These are phyloP conservation scores for Leccinum glutinopallens DNA, from an alignment of 1,284 basidiomycete genomes.

Conservation along the genomic window DNA sequence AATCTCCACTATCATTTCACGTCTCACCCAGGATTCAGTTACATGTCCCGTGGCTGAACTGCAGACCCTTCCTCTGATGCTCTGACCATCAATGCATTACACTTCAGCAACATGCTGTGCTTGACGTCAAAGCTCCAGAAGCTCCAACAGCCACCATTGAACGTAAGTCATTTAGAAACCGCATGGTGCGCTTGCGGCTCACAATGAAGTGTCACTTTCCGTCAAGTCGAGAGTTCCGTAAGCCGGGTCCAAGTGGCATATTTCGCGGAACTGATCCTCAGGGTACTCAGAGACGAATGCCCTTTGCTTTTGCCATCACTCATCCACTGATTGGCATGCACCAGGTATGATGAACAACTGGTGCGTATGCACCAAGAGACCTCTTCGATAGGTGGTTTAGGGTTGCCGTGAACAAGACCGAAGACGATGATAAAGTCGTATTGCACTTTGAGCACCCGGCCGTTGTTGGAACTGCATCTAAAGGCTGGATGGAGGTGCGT, in stretches of 20 bases:
- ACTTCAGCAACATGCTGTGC: conserved; percentile 38
- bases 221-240: conserved; percentile 47
- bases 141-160: conserved; percentile 55
- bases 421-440: conserved; percentile 28
- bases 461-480: conserved; percentile 48
- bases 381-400: conserved; percentile 44
- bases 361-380: conserved; percentile 24
- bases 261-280: conserved; percentile 46
- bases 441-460: conserved; percentile 68
- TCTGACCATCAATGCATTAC: conserved; percentile 50
- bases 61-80: conserved; percentile 59
- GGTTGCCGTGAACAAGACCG: conserved; percentile 49
- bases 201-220: conserved; percentile 56
- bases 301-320: not conserved
- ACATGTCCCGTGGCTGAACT: conserved; percentile 54
- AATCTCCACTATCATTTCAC: conserved; percentile 8
- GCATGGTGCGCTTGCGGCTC: conserved; percentile 14
- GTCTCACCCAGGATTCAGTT: conserved; percentile 27
- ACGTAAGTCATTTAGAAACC: not conserved
- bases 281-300: conserved; percentile 40
- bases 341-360: conserved; percentile 65
- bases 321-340: conserved; percentile 43
- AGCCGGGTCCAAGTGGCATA: conserved; percentile 25
- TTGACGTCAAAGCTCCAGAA: conserved; percentile 58
- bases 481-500: conserved; percentile 63